Conservation (phyloP, 2,329 filamentous ascomycete genomes). For the Pestalotiopsis sp. region DNA sequence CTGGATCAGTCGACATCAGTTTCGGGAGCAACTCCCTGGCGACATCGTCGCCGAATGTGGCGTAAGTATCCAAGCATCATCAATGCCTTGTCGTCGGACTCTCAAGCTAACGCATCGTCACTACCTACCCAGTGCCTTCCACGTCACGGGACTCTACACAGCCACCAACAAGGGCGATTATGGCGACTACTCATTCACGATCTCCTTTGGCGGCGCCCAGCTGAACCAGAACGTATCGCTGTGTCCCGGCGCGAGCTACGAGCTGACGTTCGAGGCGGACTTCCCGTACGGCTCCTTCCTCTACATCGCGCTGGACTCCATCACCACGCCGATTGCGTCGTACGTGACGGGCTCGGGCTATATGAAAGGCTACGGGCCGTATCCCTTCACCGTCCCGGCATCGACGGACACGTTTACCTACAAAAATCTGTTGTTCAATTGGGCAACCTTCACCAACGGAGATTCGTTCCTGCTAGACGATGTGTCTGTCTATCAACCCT, state of each 20-base stretch:
- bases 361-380: neutral
- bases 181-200: neutral
- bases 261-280: neutral
- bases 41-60: neutral
- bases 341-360: neutral
- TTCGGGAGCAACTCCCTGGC: neutral
- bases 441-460: neutral
- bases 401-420: neutral
- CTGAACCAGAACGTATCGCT: neutral
- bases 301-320: neutral
- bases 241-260: neutral
- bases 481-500: neutral
- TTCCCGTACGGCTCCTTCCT: neutral
- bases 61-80: neutral
- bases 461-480: neutral
- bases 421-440: neutral
- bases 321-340: neutral
- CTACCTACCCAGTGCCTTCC: neutral
- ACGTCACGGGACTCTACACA: neutral
- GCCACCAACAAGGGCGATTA: neutral
- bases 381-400: neutral
- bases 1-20: neutral
- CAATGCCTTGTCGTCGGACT: neutral
- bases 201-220: neutral
- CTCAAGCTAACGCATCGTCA: neutral